Base-by-base conservation (phyloP, 2,329 filamentous ascomycete genomes). In the Chaetomiaceae sp. region DNA sequence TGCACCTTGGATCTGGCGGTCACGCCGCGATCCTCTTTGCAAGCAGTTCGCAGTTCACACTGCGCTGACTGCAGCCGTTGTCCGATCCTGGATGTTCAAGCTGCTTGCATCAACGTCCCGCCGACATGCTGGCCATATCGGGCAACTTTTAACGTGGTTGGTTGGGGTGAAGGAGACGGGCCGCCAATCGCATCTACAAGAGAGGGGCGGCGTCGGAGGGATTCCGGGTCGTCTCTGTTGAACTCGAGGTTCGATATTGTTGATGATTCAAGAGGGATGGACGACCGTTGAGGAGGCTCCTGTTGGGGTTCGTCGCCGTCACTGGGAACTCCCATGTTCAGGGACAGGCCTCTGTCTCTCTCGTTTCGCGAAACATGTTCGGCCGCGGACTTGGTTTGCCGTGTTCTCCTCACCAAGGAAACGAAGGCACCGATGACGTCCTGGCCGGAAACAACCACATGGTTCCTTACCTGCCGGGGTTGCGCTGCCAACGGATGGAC, bases 81-180 rank as follows among this genome's bases (percentile, higher is more conserved):
- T n/a, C 19, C 6, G 22, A 22, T 42, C 22, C 39, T 25, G 27
- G n/a, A 20, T 9, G n/a, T 25, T n/a, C 22, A 11, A 17, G 5
- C 31, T 29, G 15, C 23, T 4, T 33, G 15, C 23, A 8, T 33
- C n/a, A n/a, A 39, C 47, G 44, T 36, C 42, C 51, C 47, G 51
- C 47, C 33, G 31, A 12, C 20, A 33, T 33, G n/a, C n/a, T n/a
- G n/a, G n/a, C 55, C 48, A 31, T 17, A 57, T 49, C 15, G 31
- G 55, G 51, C 38, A 55, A 50, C n/a, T 46, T 17, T 53, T 43
- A 31, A 53, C 55, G 48, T 48, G 52, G 55, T 51, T 54, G 55
- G 52, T 22, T 12, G 19, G 33, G 23, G 25, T 17, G 22, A 4
- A 9, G 19, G 19, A n/a, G 43, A 23, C 11, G 29, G n/a, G 19